These are phyloP conservation scores for Metschnikowia koreensis DNA, from an alignment of 805 yeast species.

Conservation along the genomic window DNA sequence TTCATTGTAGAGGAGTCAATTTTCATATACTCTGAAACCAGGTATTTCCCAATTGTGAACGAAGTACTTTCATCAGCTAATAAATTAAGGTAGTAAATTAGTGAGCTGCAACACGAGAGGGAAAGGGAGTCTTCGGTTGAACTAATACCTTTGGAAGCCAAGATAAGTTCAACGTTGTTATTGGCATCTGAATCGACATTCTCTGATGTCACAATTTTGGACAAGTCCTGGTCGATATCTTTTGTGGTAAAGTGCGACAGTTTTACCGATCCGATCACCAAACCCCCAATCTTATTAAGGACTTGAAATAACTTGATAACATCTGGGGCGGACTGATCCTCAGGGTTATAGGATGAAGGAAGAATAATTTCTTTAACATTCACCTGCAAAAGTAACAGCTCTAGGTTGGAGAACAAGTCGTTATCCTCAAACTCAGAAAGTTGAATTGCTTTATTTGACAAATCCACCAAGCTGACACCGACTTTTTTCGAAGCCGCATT, in stretches of 20 bases:
- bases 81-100: slow-evolving; percentile 65
- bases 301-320: slow-evolving; percentile 64
- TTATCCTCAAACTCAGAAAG: slow-evolving; percentile 81
- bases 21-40: slow-evolving; percentile 79
- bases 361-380: slow-evolving; percentile 85
- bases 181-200: slow-evolving; percentile 28
- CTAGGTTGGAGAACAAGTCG: slow-evolving; percentile 82
- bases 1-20: slow-evolving; percentile 87
- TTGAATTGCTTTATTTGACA: slow-evolving; percentile 63
- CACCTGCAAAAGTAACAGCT: slow-evolving; percentile 79
- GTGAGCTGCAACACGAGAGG: slow-evolving; percentile 63
- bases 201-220: slow-evolving; percentile 54
- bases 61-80: slow-evolving; percentile 58
- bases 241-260: slow-evolving; percentile 57
- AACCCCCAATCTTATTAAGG: slow-evolving; percentile 69
- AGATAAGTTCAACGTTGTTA: slow-evolving; percentile 36
- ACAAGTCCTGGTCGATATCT: slow-evolving; percentile 75
- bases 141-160: slow-evolving; percentile 54
- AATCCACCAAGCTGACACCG: slow-evolving; percentile 80
- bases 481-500: slow-evolving; percentile 47
- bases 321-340: slow-evolving; percentile 46
- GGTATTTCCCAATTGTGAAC: slow-evolving; percentile 61
- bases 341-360: slow-evolving; percentile 42
- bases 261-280: slow-evolving; percentile 62
- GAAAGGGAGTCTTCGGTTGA: slow-evolving; percentile 49